A percentile compares a stretch with the other conserved stretches of the same genome.
These are phyloP conservation scores for Keithomyces neogunnii DNA, from an alignment of 2,329 filamentous ascomycete genomes.

Conservation along the genomic window DNA sequence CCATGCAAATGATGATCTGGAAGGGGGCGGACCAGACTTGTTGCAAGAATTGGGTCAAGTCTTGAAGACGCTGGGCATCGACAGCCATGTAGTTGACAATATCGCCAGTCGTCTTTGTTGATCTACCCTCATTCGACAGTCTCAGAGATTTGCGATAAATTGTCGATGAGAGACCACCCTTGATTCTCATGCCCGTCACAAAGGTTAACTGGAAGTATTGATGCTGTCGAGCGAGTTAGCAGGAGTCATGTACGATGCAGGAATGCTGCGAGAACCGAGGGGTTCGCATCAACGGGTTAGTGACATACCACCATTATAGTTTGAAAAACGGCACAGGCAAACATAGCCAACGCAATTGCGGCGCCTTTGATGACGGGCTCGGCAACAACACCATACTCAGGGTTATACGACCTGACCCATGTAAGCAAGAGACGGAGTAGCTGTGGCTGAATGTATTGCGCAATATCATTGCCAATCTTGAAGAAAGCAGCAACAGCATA, in stretches of 20 bases:
- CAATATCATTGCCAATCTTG: conserved; percentile 78
- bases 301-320: conserved; percentile 62
- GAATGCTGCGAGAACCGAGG: background rate
- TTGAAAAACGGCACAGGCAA: conserved; percentile 74
- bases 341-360: conserved; percentile 88
- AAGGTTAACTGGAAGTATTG: conserved; percentile 97
- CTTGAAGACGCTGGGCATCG: conserved; percentile 89
- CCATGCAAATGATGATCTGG: conserved; percentile 92
- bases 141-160: conserved; percentile 90
- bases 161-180: conserved; percentile 77
- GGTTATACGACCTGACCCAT: conserved; percentile 72
- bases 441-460: conserved; percentile 88
- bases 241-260: background rate
- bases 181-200: conserved; percentile 93
- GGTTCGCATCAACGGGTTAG: background rate
- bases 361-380: conserved; percentile 78
- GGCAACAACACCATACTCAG: conserved; percentile 42
- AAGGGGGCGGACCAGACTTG: conserved; percentile 96
- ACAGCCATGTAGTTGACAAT: conserved; percentile 99
- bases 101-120: conserved; percentile 85
- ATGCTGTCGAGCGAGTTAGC: conserved; percentile 41
- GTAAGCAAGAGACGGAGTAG: conserved; percentile 74
- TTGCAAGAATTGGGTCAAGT: conserved; percentile 90
- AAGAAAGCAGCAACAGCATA: conserved; percentile 77
- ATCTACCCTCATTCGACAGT: conserved; percentile 86